These are phyloP conservation scores for Penicillium flavigenum DNA, from an alignment of 495 filamentous ascomycete species.

Conservation along the genomic window DNA sequence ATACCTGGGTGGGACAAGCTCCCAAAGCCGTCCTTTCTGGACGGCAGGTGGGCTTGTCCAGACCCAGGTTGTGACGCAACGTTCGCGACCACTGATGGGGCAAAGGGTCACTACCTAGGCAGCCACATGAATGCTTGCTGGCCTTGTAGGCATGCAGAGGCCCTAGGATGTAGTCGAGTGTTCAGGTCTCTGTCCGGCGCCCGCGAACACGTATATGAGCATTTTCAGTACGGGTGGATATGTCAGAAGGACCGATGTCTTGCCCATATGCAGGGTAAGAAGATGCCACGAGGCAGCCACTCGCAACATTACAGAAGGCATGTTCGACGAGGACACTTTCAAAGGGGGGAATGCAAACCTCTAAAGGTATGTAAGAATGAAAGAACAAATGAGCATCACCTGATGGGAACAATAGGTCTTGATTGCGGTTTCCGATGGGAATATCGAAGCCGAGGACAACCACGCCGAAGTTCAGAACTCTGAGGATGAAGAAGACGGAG, in stretches of 20 bases:
- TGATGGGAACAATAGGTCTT: background rate
- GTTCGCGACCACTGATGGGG: fast-evolving
- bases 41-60: background rate
- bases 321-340: background rate
- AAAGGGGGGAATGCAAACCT: background rate
- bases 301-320: background rate
- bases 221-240: background rate
- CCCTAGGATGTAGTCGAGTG: background rate
- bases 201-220: background rate
- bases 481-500: background rate
- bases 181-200: background rate
- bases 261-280: background rate
- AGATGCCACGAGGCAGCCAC: background rate
- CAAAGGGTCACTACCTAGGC: background rate
- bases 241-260: background rate
- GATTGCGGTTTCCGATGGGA: too few relatives aligned
- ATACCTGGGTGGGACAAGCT: background rate
- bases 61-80: background rate
- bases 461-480: too few relatives aligned
- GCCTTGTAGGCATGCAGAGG: background rate
- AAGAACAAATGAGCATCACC: background rate
- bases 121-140: background rate
- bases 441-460: too few relatives aligned
- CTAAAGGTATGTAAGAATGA: background rate
- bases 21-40: background rate